Conservation (phyloP, 768 basidiomycete genomes). For the Ramaria rubella region DNA sequence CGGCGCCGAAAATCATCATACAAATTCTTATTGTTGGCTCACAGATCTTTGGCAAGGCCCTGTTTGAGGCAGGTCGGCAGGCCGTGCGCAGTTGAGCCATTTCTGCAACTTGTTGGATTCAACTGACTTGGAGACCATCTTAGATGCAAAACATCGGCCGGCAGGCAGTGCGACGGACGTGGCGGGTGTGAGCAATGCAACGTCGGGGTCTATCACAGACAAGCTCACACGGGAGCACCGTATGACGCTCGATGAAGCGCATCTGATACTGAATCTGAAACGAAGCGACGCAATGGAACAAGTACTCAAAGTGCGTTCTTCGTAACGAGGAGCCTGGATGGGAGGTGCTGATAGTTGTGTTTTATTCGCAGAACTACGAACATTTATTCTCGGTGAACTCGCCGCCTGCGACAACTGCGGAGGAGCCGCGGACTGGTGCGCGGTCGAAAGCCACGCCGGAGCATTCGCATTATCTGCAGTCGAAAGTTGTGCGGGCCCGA, state of each 20-base stretch:
- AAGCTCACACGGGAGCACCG: slow-evolving; percentile 76
- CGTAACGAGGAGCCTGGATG: neutral
- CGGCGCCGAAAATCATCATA: slow-evolving; percentile 69
- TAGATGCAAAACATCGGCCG: slow-evolving; percentile 82
- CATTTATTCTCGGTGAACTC: slow-evolving; percentile 88
- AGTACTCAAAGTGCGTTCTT: slow-evolving; percentile 57
- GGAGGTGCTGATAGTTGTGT: neutral
- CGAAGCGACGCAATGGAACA: slow-evolving; percentile 61
- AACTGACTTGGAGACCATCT: neutral
- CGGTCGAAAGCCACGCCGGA: slow-evolving; percentile 39
- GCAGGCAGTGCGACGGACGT: slow-evolving; percentile 64
- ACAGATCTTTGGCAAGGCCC: slow-evolving; percentile 86
- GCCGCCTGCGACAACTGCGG: slow-evolving; percentile 48
- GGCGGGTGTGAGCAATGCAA: slow-evolving; percentile 69
- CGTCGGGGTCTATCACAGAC: slow-evolving; percentile 69
- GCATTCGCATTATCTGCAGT: slow-evolving; percentile 90
- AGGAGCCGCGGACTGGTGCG: slow-evolving; percentile 34
- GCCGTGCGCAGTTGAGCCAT: slow-evolving; percentile 77
- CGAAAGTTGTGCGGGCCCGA: slow-evolving; percentile 91
- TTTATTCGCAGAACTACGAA: slow-evolving; percentile 69
- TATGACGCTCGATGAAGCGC: slow-evolving; percentile 95
- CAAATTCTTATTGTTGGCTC: slow-evolving; percentile 74
- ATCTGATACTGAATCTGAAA: slow-evolving; percentile 84
- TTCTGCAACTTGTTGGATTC: neutral
- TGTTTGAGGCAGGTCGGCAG: slow-evolving; percentile 84